Conservation (phyloP, 805 yeast species). For the Yarrowia divulgata region DNA sequence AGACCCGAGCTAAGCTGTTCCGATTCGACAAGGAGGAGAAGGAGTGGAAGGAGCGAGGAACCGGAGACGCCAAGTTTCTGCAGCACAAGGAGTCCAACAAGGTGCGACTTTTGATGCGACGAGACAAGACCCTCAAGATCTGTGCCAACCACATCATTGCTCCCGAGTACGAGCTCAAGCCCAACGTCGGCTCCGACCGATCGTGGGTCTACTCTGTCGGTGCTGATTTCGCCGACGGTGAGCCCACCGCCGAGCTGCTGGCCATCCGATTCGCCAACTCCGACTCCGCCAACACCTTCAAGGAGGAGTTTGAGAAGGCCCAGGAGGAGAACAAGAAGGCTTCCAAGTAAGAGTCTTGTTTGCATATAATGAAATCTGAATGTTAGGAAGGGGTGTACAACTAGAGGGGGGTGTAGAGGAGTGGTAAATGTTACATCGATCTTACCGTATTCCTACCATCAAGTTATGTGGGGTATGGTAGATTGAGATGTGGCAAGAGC, state of each 20-base stretch:
- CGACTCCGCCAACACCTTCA: conserved; percentile 87
- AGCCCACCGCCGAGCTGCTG: conserved; percentile 92
- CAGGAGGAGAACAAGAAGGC: conserved; percentile 68
- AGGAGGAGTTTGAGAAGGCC: conserved; percentile 88
- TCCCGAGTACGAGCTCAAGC: conserved; percentile 81
- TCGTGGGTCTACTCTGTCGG: conserved; percentile 97
- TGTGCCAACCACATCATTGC: conserved; percentile 91
- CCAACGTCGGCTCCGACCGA: conserved; percentile 96
- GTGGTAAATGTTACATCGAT: too few relatives aligned
- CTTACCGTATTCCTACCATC: too few relatives aligned
- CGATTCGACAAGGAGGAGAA: conserved; percentile 81
- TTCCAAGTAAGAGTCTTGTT: conserved; percentile 39
- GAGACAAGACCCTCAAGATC: conserved; percentile 97
- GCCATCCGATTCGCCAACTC: conserved; percentile 83
- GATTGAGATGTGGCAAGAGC: too few relatives aligned
- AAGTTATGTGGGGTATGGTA: too few relatives aligned
- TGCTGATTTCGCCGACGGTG: conserved; percentile 95
- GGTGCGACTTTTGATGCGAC: conserved; percentile 95
- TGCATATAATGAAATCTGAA: conserved; percentile 30
- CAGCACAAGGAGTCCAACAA: conserved; percentile 83
- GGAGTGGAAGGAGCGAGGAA: conserved; percentile 99
- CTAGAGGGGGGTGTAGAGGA: too few relatives aligned
- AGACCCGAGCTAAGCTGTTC: conserved; percentile 91
- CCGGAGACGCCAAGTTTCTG: conserved; percentile 96
- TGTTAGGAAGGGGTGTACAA: neutral